Conservation (phyloP, 306 rosid species). For the Boehmeria nivea region DNA sequence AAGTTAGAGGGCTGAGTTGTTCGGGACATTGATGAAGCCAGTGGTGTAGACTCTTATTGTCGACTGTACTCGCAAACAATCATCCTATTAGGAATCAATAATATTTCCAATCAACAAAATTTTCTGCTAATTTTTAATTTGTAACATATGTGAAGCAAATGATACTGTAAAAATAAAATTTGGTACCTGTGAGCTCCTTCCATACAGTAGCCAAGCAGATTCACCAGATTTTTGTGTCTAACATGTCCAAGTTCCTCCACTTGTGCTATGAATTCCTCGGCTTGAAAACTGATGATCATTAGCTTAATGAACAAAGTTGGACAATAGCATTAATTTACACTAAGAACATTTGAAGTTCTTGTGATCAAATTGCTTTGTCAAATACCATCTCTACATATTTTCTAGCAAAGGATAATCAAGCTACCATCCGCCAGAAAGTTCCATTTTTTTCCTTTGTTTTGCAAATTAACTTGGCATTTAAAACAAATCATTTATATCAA, state of each 20-base stretch:
- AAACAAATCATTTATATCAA: no score
- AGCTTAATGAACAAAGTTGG: no score
- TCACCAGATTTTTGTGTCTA: slow-evolving; percentile 49
- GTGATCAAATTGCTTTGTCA: no score
- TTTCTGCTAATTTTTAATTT: no score
- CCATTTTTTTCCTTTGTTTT: not conserved
- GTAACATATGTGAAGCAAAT: no score
- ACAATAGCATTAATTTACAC: no score
- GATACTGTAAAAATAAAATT: no score
- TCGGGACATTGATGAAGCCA: slow-evolving; percentile 57
- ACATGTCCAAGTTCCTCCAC: slow-evolving; percentile 48
- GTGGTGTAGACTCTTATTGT: slow-evolving; percentile 45
- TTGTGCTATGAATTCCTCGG: slow-evolving; percentile 41
- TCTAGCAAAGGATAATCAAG: no score
- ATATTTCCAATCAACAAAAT: no score
- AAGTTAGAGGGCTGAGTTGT: slow-evolving; percentile 48
- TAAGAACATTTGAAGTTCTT: no score
- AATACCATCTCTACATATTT: no score
- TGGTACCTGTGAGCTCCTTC: slow-evolving; percentile 42
- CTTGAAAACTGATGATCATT: slow-evolving; percentile 29
- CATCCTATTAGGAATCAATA: slow-evolving; percentile 31
- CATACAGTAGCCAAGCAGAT: slow-evolving; percentile 47
- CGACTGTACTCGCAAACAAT: slow-evolving; percentile 51
- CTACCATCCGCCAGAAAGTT: no score
- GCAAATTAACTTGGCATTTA: not conserved